Percentiles rank a stretch among this genome's conserved stretches.
These are phyloP conservation scores for Trebouxia gelatinosa DNA, from an alignment of 163 green algal genomes.

Conservation along the genomic window DNA sequence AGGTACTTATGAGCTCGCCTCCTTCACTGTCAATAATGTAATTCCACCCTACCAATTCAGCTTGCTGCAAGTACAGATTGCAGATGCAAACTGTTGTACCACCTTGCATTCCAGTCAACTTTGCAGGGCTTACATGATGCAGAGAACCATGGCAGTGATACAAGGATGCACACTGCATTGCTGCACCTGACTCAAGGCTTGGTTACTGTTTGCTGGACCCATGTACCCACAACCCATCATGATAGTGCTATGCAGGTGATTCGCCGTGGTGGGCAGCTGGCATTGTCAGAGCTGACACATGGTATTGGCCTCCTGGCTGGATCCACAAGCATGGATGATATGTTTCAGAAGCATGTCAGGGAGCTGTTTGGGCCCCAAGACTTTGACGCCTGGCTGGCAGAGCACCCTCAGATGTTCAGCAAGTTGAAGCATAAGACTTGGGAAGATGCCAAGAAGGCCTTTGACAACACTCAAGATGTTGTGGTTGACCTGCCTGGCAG, in stretches of 20 bases:
- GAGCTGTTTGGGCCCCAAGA: not conserved
- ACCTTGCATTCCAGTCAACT: no score
- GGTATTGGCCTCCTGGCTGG: constrained; percentile 28
- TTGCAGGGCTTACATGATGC: no score
- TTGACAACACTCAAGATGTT: constrained; percentile 3
- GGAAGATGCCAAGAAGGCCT: constrained; percentile 25
- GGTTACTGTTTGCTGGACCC: no score
- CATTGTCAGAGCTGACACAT: constrained; percentile 23
- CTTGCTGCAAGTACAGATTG: no score
- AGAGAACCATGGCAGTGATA: no score
- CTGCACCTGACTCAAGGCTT: no score
- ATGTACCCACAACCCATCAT: no score
- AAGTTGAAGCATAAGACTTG: constrained; percentile 22
- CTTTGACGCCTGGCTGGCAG: not conserved
- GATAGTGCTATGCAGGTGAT: not conserved
- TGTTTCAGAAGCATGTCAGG: constrained; percentile 34
- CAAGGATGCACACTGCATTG: no score
- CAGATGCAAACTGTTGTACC: no score
- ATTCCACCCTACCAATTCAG: no score
- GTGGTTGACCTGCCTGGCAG: not conserved
- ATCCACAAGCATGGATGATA: constrained; percentile 29
- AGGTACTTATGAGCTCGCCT: no score
- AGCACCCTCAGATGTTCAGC: not conserved
- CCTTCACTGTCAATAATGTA: no score
- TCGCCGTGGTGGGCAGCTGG: not conserved